Percentiles rank a stretch among this genome's conserved stretches.
Evolutionary conservation across 1,284 basidiomycete species (phyloP).

Genomic region (Cerrena zonata): DNA sequence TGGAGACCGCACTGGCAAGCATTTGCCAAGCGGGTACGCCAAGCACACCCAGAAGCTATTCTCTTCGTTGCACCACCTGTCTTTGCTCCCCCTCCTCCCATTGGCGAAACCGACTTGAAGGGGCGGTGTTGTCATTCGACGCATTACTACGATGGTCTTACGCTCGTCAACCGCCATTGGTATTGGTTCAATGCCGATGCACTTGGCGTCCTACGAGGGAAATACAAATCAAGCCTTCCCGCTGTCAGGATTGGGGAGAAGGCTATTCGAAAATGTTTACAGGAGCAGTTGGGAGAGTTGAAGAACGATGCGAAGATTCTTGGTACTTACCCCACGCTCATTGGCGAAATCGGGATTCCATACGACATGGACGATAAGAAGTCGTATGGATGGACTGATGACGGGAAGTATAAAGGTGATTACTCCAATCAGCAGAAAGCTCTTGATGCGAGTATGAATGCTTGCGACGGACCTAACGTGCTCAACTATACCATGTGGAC

Average conservation of each 20-base stretch:
- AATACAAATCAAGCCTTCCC: conserved; percentile 68
- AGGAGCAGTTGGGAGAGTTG: conserved; percentile 79
- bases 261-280: conserved; percentile 78
- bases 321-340: conserved; percentile 81
- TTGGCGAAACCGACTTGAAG: conserved; percentile 56
- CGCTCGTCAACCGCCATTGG: conserved; percentile 81
- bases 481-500: conserved; percentile 90
- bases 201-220: conserved; percentile 81
- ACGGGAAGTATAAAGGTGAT: conserved; percentile 72
- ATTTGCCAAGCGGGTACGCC: conserved; percentile 65
- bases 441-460: conserved; percentile 88
- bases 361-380: conserved; percentile 85
- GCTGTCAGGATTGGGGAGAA: conserved; percentile 75
- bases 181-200: conserved; percentile 98
- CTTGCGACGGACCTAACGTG: conserved; percentile 76
- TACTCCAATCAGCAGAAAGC: conserved; percentile 79
- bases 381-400: conserved; percentile 79
- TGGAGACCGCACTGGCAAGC: conserved; percentile 75
- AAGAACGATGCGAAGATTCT: conserved; percentile 68
- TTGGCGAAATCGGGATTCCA: conserved; percentile 94
- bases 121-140: conserved; percentile 76
- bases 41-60: conserved; percentile 78
- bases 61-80: conserved; percentile 91
- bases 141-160: conserved; percentile 95
- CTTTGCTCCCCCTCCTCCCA: conserved; percentile 72